These are phyloP conservation scores for Petasospora fabianii DNA, from an alignment of 1,139 yeast genomes.

Conservation along the genomic window DNA sequence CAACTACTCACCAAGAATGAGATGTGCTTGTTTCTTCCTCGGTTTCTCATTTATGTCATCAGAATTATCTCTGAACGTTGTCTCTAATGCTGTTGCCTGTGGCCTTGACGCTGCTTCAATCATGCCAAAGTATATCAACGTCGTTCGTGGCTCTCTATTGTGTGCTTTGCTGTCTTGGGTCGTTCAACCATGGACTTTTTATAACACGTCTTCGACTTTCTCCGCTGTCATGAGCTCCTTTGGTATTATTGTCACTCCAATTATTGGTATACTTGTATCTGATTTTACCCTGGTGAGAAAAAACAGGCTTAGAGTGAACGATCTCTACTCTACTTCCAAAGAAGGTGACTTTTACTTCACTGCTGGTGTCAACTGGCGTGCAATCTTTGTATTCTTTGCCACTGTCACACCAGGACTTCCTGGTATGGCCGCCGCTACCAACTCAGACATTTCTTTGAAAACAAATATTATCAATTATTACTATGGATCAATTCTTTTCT, in stretches of 20 bases:
- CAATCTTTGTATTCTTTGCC: slow-evolving; percentile 23
- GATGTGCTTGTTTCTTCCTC: slow-evolving; percentile 39
- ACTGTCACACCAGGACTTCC: slow-evolving; percentile 29
- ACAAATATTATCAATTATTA: slow-evolving; percentile 21
- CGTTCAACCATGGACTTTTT: slow-evolving; percentile 38
- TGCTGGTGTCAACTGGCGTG: slow-evolving; percentile 30
- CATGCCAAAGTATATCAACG: slow-evolving; percentile 35
- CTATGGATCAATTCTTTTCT: slow-evolving; percentile 25
- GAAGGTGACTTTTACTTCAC: slow-evolving; percentile 30
- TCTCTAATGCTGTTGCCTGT: slow-evolving; percentile 39
- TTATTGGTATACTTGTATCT: slow-evolving; percentile 32
- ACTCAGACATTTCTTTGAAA: slow-evolving; percentile 20
- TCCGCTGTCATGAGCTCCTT: slow-evolving; percentile 35
- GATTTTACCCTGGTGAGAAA: slow-evolving; percentile 33
- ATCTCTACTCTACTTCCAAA: slow-evolving; percentile 29
- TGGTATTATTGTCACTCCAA: slow-evolving; percentile 33
- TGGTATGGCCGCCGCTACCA: slow-evolving; percentile 28
- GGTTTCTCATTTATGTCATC: slow-evolving; percentile 35
- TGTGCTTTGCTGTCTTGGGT: slow-evolving; percentile 35
- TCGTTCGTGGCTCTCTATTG: slow-evolving; percentile 35
- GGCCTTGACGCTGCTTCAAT: slow-evolving; percentile 42
- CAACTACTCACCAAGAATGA: slow-evolving; percentile 30
- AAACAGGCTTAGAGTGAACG: slow-evolving; percentile 29
- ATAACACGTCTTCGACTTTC: slow-evolving; percentile 34
- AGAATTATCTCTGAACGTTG: slow-evolving; percentile 34